These are phyloP conservation scores for Bertia moriformis DNA, from an alignment of 2,329 filamentous ascomycete species.

Conservation along the genomic window DNA sequence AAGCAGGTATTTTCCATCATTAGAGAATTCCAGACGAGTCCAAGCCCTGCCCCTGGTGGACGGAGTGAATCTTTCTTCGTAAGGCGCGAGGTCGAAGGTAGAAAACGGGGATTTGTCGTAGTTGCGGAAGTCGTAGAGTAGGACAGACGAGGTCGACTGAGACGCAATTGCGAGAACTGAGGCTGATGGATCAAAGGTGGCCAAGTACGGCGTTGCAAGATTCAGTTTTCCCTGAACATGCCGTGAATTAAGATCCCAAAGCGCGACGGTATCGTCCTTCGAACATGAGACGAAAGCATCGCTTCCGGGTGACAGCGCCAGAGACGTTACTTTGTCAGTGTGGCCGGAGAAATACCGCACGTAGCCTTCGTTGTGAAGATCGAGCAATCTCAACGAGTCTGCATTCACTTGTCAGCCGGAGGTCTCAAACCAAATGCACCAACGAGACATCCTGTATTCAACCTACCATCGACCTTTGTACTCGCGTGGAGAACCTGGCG, in stretches of 20 bases:
- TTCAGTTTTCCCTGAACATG: constrained; percentile 69
- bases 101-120: constrained; percentile 85
- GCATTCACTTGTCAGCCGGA: neutral
- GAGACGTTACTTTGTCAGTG: constrained; percentile 66
- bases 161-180: constrained; percentile 82
- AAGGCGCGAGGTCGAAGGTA: constrained; percentile 61
- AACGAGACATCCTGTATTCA: neutral
- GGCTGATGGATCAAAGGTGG: constrained; percentile 83
- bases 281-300: constrained; percentile 89
- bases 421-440: neutral
- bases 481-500: constrained; percentile 89
- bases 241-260: constrained; percentile 78
- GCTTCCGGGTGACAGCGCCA: constrained; percentile 70
- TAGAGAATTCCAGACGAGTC: constrained; percentile 89
- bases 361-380: constrained; percentile 88
- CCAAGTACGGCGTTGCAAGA: constrained; percentile 66
- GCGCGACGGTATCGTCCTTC: constrained; percentile 74
- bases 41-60: constrained; percentile 51
- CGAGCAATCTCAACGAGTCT: constrained; percentile 77
- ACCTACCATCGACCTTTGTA: constrained; percentile 75
- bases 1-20: constrained; percentile 79
- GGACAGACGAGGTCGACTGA: constrained; percentile 61
- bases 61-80: constrained; percentile 31
- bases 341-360: constrained; percentile 94
- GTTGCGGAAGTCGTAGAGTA: constrained; percentile 87